Base-by-base conservation (phyloP, 2,329 filamentous ascomycete species). In the Trichothecium roseum region DNA sequence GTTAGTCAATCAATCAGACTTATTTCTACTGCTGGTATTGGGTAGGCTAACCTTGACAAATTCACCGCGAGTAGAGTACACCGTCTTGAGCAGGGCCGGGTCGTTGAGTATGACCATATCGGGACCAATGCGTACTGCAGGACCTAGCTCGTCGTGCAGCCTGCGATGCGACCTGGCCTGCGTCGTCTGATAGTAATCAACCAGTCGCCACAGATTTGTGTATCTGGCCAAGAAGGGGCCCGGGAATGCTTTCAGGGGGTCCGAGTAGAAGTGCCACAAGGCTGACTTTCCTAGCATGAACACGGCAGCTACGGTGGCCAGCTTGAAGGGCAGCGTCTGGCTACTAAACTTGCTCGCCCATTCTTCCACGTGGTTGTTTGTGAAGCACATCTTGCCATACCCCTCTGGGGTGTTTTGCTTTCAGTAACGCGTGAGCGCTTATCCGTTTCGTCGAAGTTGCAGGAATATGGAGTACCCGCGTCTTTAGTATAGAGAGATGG, bases 61-160 rank as follows among this genome's bases (percentile, higher is more conserved):
- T 37, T 52, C 44, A 2, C 37, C 41, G 18, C 52, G 47, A 17
- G 45, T 49, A 24, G 43, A 48, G 32, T 58, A 60, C 12, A 60
- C 37, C 2, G 45, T 47, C 37, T 51, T 52, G 39, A 54, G 44
- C 39, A 59, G 36, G 17, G 49, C 46, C 1, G 57, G 57, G 3
- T 51, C 42, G 36, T 52, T 51, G 4, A 60, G 41, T 29, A 50
- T 50, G 4, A 60, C 34, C 10, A 54, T 34, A 30, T 59, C 57
- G 8, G 58, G 59, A 2, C 50, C 56, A 13, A 59, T 52, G 7
- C 52, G 54, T 4, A 62, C 54, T 4, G 56, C 50, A 1, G 55
- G 51, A 1, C 58, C 57, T 37, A 58, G 50, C 32, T 52, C 51
- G n/a, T 50, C 41, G 37, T 58, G 56, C 3, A 60, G 46, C 12